A percentile compares a stretch with the other conserved stretches of the same genome.
Evolutionary conservation across 306 rosid species (phyloP).

Genomic region (Prunus kanzakura): DNA sequence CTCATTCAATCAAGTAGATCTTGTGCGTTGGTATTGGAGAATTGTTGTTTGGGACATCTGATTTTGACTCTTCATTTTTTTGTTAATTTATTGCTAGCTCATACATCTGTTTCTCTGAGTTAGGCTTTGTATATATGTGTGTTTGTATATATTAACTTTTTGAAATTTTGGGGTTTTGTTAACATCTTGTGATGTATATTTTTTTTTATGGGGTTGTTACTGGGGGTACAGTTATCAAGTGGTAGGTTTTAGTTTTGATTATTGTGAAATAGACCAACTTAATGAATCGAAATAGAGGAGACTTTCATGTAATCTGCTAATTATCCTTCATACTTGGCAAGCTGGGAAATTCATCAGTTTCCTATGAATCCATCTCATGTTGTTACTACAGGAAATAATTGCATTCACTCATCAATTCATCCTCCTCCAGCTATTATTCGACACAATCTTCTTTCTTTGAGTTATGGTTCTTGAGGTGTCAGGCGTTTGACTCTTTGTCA

Average conservation of each 20-base stretch:
- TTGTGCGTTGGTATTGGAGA: background rate
- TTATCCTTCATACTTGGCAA: background rate
- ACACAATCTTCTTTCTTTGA: background rate
- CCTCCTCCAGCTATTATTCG: background rate
- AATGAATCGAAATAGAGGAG: background rate
- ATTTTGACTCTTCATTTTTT: background rate
- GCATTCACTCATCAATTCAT: background rate
- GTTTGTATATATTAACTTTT: too few species aligned
- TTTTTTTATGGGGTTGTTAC: background rate
- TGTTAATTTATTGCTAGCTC: background rate
- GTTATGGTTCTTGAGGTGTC: background rate
- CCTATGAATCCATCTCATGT: background rate
- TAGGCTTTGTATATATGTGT: background rate
- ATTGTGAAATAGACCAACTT: background rate
- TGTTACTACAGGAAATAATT: background rate
- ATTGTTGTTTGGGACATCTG: conserved; percentile 1
- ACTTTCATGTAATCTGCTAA: background rate
- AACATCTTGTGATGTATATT: background rate
- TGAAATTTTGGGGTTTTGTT: too few species aligned
- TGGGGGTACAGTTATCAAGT: background rate
- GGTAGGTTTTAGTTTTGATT: background rate
- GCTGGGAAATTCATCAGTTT: background rate
- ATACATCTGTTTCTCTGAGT: background rate
- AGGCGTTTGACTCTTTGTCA: background rate
- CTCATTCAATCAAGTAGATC: conserved; percentile 8